These are phyloP conservation scores for Testicularia cyperi DNA, from an alignment of 1,284 basidiomycete species.

Conservation along the genomic window DNA sequence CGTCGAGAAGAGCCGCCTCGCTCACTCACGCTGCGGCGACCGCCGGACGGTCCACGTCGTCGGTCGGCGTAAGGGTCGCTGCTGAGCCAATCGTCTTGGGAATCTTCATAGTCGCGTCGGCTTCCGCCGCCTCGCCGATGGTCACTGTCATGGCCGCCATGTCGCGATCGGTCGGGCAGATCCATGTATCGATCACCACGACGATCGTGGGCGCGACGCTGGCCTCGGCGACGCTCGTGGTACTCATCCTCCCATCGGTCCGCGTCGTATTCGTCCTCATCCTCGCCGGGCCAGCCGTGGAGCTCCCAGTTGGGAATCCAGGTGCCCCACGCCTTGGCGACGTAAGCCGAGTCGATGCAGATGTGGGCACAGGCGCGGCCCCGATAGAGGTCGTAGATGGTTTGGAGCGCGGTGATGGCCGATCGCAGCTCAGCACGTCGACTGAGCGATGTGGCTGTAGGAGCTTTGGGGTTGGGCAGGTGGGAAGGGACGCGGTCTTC, in stretches of 20 bases:
- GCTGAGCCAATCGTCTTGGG: conserved; percentile 29
- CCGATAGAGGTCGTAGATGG: conserved; percentile 37
- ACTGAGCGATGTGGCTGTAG: conserved; percentile 23
- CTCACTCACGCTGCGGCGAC: conserved; percentile 5
- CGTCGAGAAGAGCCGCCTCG: conserved; percentile 1
- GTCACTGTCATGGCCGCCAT: conserved; percentile 8
- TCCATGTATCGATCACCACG: conserved; percentile 11
- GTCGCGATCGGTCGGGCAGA: conserved; percentile 9
- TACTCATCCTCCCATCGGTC: conserved; percentile 16
- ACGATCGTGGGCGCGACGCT: conserved; percentile 19
- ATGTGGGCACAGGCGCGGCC: conserved; percentile 45
- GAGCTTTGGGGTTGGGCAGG: conserved; percentile 40
- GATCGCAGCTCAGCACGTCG: conserved; percentile 47
- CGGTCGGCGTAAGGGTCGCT: conserved; percentile 26
- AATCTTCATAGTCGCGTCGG: conserved; percentile 5
- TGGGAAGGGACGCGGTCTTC: conserved; percentile 33
- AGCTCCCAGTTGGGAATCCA: conserved; percentile 54
- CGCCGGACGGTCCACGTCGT: not conserved
- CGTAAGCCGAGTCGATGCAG: conserved; percentile 52
- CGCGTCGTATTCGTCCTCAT: conserved; percentile 17
- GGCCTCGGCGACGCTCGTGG: conserved; percentile 8
- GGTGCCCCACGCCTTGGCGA: conserved; percentile 53
- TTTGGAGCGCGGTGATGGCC: conserved; percentile 37
- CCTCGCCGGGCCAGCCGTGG: conserved; percentile 49
- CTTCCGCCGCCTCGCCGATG: conserved; percentile 26